phyloP scores from a whole-genome alignment of 2,329 filamentous ascomycete species.

The Xylariales sp. region DNA sequence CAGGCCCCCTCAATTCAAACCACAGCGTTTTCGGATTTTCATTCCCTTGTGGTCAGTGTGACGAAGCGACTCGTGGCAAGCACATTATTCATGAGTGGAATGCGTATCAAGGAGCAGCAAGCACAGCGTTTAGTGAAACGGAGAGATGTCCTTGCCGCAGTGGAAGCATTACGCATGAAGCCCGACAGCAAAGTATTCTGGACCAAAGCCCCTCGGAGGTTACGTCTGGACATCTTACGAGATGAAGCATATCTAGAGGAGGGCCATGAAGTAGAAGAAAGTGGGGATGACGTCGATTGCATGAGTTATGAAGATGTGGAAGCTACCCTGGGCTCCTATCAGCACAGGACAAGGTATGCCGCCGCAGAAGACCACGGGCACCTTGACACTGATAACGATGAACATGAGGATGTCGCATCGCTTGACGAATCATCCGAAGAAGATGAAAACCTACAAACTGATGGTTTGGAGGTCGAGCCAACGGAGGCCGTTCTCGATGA shows the following conservation, averaged over 20 bases:
- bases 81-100: constrained; percentile 65
- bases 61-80: constrained; percentile 69
- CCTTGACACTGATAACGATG: constrained; percentile 1
- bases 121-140: constrained; percentile 28
- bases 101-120: constrained; percentile 54
- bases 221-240: constrained; percentile 41
- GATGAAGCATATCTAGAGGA: constrained; percentile 4
- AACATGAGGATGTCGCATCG: constrained; percentile 2
- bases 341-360: not conserved
- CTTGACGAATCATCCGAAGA: too few species aligned
- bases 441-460: constrained; percentile 1
- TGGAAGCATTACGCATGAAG: constrained; percentile 40
- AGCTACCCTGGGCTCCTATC: constrained; percentile 24
- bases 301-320: constrained; percentile 43
- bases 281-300: constrained; percentile 16
- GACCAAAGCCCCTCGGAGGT: constrained; percentile 41
- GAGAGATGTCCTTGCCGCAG: constrained; percentile 46
- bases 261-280: constrained; percentile 12
- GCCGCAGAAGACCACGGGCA: not conserved
- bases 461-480: not conserved
- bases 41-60: constrained; percentile 61
- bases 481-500: constrained; percentile 4
- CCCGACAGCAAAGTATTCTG: constrained; percentile 37
- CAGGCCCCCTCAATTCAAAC: constrained; percentile 66
- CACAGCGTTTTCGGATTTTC: constrained; percentile 73